phyloP scores from a whole-genome alignment of 768 basidiomycete species.

The Collybiopsis confluens region DNA sequence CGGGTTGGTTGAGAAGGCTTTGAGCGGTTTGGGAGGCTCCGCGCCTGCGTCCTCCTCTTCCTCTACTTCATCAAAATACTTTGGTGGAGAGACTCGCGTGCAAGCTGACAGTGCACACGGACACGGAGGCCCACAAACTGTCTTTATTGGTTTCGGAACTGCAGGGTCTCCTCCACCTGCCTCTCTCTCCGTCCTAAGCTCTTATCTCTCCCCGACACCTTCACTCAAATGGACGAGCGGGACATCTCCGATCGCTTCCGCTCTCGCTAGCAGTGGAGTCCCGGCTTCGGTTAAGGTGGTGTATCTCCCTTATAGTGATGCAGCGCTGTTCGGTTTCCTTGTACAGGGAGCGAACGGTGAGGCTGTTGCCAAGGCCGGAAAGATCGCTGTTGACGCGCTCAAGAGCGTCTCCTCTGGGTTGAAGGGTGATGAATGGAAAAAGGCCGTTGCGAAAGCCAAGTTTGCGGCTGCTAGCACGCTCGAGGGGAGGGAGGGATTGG shows the following conservation, averaged over 20 bases:
- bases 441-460: conserved; percentile 84
- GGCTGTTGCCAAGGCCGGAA: conserved; percentile 63
- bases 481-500: conserved; percentile 68
- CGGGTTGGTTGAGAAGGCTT: conserved; percentile 67
- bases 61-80: conserved; percentile 39
- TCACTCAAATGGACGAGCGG: conserved; percentile 87
- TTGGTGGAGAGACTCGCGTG: conserved; percentile 86
- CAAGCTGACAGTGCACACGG: too few species aligned
- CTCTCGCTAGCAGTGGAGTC: conserved; percentile 46
- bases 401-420: conserved; percentile 59
- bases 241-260: conserved; percentile 60
- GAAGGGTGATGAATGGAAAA: conserved; percentile 67
- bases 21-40: too few species aligned
- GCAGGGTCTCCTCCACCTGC: conserved; percentile 51
- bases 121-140: conserved; percentile 56
- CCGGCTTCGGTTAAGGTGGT: conserved; percentile 63
- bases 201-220: conserved; percentile 73
- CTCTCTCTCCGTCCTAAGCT: conserved; percentile 74
- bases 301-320: conserved; percentile 89
- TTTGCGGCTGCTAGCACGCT: conserved; percentile 68
- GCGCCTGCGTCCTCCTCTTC: conserved; percentile 35
- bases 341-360: conserved; percentile 64
- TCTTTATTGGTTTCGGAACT: conserved; percentile 88
- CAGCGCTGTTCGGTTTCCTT: conserved; percentile 78
- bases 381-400: conserved; percentile 64